Percentiles rank a stretch among this genome's conserved stretches.
phyloP scores from a whole-genome alignment of 371 early-diverging fungal genomes.

The Synchytrium microbalum region DNA sequence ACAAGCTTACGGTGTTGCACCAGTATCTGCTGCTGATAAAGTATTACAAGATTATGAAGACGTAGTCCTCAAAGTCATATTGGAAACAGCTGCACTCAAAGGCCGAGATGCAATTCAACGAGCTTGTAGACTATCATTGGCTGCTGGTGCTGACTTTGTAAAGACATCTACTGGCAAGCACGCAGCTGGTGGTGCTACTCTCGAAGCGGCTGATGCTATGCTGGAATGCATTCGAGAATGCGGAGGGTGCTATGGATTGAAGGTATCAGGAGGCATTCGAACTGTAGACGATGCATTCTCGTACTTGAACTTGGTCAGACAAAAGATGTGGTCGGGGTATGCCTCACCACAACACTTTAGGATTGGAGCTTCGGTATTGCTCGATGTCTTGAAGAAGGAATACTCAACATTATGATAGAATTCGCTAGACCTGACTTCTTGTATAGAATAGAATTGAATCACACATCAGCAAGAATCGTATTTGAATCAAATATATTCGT shows the following conservation, averaged over 20 bases:
- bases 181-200: neutral
- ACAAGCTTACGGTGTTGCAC: too few species aligned
- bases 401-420: neutral
- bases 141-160: neutral
- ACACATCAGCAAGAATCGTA: too few species aligned
- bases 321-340: neutral
- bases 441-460: too few species aligned
- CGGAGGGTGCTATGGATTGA: neutral
- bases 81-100: neutral
- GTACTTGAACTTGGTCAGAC: neutral
- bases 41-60: neutral
- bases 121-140: neutral
- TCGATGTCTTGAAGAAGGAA: neutral
- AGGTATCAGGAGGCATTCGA: neutral
- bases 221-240: neutral
- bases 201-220: neutral
- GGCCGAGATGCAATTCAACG: neutral
- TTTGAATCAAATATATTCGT: too few species aligned
- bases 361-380: neutral
- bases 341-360: neutral
- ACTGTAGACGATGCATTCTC: neutral
- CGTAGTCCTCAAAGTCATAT: neutral
- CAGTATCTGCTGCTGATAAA: neutral
- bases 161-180: neutral
- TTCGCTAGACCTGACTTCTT: too few species aligned